Evolutionary conservation across 2,329 filamentous ascomycete species (phyloP).

Genomic region (Annulohypoxylon truncatum): DNA sequence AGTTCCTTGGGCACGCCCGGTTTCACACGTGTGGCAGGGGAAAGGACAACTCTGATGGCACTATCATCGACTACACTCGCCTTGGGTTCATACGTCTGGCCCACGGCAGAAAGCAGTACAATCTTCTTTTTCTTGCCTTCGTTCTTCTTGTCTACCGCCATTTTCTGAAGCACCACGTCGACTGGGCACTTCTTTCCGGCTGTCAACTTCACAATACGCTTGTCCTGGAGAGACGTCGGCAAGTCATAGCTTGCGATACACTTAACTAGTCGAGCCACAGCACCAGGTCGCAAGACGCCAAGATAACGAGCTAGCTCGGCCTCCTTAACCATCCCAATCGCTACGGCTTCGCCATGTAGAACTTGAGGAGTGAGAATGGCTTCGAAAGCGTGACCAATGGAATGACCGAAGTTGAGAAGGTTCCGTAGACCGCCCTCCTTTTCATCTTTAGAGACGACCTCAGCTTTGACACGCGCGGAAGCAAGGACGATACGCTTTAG

Average conservation of each 20-base stretch:
- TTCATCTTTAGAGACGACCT: slow-evolving; percentile 94
- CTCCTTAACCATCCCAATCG: slow-evolving; percentile 98
- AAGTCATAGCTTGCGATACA: slow-evolving; percentile 95
- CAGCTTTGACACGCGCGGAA: slow-evolving; percentile 92
- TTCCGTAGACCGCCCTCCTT: slow-evolving; percentile 94
- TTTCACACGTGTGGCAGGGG: slow-evolving; percentile 78
- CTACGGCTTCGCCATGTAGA: slow-evolving; percentile 93
- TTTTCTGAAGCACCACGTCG: slow-evolving; percentile 86
- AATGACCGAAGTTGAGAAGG: slow-evolving; percentile 96
- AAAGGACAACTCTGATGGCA: slow-evolving; percentile 84
- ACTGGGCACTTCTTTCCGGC: slow-evolving; percentile 90
- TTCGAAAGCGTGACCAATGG: slow-evolving; percentile 96
- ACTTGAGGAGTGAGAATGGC: slow-evolving; percentile 95
- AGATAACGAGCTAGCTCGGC: slow-evolving; percentile 92
- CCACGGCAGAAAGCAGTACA: slow-evolving; percentile 90
- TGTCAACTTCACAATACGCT: slow-evolving; percentile 82
- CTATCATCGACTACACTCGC: slow-evolving; percentile 90
- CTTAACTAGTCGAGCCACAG: slow-evolving; percentile 89
- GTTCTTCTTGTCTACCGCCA: slow-evolving; percentile 99
- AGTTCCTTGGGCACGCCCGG: slow-evolving; percentile 76
- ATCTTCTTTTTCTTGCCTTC: slow-evolving; percentile 96
- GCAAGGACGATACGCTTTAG: slow-evolving; percentile 86
- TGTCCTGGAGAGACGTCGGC: slow-evolving; percentile 86
- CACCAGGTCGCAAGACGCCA: slow-evolving; percentile 84
- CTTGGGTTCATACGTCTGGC: slow-evolving; percentile 85